Evolutionary conservation across 73 alveolate species (phyloP).

Genomic region (Paramecium sexaurelia): DNA sequence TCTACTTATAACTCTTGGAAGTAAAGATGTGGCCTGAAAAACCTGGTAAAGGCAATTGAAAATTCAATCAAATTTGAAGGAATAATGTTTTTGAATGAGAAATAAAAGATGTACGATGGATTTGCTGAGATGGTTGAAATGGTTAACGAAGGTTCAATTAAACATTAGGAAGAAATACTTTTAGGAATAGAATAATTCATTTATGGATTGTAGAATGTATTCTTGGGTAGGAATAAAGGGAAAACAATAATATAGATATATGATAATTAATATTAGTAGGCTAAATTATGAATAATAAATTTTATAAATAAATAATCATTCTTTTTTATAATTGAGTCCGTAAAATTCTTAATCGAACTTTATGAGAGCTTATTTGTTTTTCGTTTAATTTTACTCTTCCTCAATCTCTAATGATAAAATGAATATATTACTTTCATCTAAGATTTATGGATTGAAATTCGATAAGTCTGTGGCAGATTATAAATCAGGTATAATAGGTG

Average conservation of each 20-base stretch:
- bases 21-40: slow-evolving; percentile 48
- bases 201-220: slow-evolving; percentile 62
- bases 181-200: slow-evolving; percentile 69
- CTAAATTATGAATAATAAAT: background rate
- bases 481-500: slow-evolving; percentile 81
- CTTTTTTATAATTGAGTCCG: slow-evolving; percentile 29
- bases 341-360: slow-evolving; percentile 40
- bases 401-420: background rate
- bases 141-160: background rate
- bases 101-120: background rate
- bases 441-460: slow-evolving; percentile 39
- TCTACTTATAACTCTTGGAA: slow-evolving; percentile 53
- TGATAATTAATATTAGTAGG: background rate
- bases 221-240: slow-evolving; percentile 75
- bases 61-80: background rate
- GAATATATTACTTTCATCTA: slow-evolving; percentile 48
- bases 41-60: background rate
- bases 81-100: slow-evolving; percentile 22
- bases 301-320: background rate
- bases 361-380: background rate
- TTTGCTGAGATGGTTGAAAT: slow-evolving; percentile 17
- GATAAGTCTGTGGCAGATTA: slow-evolving; percentile 60
- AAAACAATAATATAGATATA: slow-evolving; percentile 56
- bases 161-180: slow-evolving; percentile 71
- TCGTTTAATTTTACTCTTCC: background rate